These are phyloP conservation scores for Debaryomyces coudertii DNA, from an alignment of 1,139 yeast genomes.

Conservation along the genomic window DNA sequence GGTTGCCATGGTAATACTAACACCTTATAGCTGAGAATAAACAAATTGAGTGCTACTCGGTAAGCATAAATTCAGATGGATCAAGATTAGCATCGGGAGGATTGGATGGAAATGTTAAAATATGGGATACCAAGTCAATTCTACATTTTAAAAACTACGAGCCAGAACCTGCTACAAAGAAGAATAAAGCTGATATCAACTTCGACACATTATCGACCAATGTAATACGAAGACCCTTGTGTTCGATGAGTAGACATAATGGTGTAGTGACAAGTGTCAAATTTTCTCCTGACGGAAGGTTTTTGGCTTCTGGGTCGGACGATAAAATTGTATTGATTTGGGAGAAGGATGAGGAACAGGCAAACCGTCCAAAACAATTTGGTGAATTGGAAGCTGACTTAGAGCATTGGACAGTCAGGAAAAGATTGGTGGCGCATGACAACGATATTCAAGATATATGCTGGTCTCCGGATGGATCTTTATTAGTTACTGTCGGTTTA, in stretches of 20 bases:
- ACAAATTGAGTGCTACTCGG: slow-evolving; percentile 82
- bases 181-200: slow-evolving; percentile 3
- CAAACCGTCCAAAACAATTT: slow-evolving; percentile 45
- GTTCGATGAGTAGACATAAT: slow-evolving; percentile 82
- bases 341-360: slow-evolving; percentile 79
- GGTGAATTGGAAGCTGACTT: slow-evolving; percentile 63
- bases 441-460: slow-evolving; percentile 97
- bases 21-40: slow-evolving; percentile 65
- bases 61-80: slow-evolving; percentile 81
- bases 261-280: slow-evolving; percentile 95
- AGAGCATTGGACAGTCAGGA: slow-evolving; percentile 93
- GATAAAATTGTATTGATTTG: slow-evolving; percentile 89
- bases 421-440: slow-evolving; percentile 91
- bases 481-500: slow-evolving; percentile 89
- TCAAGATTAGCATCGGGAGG: slow-evolving; percentile 92
- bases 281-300: slow-evolving; percentile 89
- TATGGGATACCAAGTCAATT: slow-evolving; percentile 72
- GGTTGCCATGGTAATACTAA: slow-evolving; percentile 18
- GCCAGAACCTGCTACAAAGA: slow-evolving; percentile 13
- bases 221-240: slow-evolving; percentile 58
- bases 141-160: slow-evolving; percentile 21
- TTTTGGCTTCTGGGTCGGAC: slow-evolving; percentile 92
- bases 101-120: slow-evolving; percentile 86
- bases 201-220: slow-evolving; percentile 32
- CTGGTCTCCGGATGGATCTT: slow-evolving; percentile 94